phyloP scores from a whole-genome alignment of 2,329 filamentous ascomycete genomes.

The Fusarium begoniae region DNA sequence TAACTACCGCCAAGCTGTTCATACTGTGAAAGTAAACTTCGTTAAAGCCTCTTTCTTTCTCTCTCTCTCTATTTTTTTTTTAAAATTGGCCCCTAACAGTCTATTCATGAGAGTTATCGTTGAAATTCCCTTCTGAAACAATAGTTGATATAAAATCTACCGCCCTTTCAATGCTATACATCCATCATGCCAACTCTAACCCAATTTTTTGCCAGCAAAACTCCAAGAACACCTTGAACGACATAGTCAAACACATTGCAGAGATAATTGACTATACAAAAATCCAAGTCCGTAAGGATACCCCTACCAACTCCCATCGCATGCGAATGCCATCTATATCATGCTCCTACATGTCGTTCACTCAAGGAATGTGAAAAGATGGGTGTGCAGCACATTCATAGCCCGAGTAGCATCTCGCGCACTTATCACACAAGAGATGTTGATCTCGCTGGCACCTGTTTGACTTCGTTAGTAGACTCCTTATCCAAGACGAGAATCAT shows the following conservation, averaged over 20 bases:
- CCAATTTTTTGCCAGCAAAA: constrained; percentile 23
- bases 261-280: background rate
- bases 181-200: constrained; percentile 6
- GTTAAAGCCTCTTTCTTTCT: background rate
- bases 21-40: background rate
- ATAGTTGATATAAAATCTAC: background rate
- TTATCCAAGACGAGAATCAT: background rate
- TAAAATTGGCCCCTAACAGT: background rate
- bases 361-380: constrained; percentile 95
- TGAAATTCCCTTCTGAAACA: background rate
- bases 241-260: background rate
- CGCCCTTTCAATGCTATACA: background rate
- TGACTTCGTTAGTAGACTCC: constrained; percentile 1
- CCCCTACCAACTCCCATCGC: constrained; percentile 10
- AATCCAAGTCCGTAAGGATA: background rate
- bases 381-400: constrained; percentile 95
- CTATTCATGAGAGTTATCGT: background rate
- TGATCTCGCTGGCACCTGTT: constrained; percentile 94
- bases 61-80: too few species aligned
- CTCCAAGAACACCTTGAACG: constrained; percentile 28
- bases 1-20: background rate
- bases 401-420: constrained; percentile 89
- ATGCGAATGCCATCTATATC: constrained; percentile 7
- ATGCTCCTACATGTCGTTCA: constrained; percentile 46
- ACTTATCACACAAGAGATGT: constrained; percentile 97